These are phyloP conservation scores for Suillus fuscotomentosus DNA, from an alignment of 768 basidiomycete genomes.

Conservation along the genomic window DNA sequence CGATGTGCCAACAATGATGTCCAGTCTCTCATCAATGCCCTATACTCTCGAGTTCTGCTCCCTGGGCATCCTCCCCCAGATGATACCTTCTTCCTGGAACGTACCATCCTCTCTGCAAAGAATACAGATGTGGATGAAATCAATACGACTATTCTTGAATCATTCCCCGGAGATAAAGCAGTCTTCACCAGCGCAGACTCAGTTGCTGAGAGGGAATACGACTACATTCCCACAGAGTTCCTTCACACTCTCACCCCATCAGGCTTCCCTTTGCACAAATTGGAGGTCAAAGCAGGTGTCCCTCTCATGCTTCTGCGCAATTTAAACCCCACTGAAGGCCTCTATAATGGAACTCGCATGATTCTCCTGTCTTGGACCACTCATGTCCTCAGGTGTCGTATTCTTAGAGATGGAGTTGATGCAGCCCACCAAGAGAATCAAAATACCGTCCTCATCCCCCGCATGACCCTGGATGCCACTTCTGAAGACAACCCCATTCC, in stretches of 20 bases:
- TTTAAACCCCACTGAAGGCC: conserved; percentile 32
- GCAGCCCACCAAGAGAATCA: conserved; percentile 11
- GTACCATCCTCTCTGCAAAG: conserved; percentile 28
- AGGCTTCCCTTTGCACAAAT: conserved; percentile 38
- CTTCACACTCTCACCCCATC: conserved; percentile 35
- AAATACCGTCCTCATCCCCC: conserved; percentile 28
- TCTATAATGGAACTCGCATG: conserved; percentile 39
- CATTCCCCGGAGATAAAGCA: conserved; percentile 21
- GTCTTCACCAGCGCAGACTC: conserved; percentile 29
- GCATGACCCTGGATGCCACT: conserved; percentile 22
- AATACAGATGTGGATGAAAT: conserved; percentile 34
- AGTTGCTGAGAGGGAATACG: conserved; percentile 21
- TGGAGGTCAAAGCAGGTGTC: conserved; percentile 31
- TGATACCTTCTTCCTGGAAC: conserved; percentile 27
- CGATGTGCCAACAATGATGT: conserved; percentile 4
- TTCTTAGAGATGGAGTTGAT: conserved; percentile 24
- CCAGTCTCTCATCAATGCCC: conserved; percentile 2
- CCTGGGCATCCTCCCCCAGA: conserved; percentile 12
- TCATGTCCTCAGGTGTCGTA: conserved; percentile 22
- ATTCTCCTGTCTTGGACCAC: conserved; percentile 15
- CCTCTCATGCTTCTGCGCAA: conserved; percentile 46
- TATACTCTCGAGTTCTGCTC: conserved; percentile 25
- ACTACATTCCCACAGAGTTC: conserved; percentile 35
- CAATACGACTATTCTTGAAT: conserved; percentile 25
- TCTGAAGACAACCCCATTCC: conserved; percentile 19